phyloP scores from a whole-genome alignment of 2,329 filamentous ascomycete species.

The Hirsutella minnesotensis region DNA sequence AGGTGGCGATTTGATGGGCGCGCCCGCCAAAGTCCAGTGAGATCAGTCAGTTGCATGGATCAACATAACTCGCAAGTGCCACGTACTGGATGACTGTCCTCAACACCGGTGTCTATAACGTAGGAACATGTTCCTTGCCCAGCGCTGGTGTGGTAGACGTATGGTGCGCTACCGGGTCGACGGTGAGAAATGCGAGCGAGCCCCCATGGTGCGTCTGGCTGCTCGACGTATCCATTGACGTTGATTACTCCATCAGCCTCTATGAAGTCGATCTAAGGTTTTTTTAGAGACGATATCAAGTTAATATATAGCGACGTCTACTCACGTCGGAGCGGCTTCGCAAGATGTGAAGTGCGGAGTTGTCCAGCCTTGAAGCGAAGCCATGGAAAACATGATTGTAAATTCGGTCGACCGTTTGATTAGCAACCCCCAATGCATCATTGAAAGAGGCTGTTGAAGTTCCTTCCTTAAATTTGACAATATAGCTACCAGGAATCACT shows the following conservation, averaged over 20 bases:
- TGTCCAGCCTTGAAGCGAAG: not conserved
- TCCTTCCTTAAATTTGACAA: not conserved
- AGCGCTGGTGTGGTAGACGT: not conserved
- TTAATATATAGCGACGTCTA: not conserved
- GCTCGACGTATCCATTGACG: not conserved
- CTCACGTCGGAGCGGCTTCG: not conserved
- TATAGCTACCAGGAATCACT: not conserved
- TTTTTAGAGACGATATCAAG: not conserved
- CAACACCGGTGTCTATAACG: too few species aligned
- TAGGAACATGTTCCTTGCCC: conserved; percentile 21
- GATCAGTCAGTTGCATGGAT: not conserved
- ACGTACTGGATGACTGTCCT: conserved; percentile 14
- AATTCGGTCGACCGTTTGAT: not conserved
- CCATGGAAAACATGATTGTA: not conserved
- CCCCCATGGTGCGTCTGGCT: not conserved
- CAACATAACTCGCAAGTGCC: too few species aligned
- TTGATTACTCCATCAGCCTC: not conserved
- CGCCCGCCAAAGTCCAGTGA: conserved; percentile 26
- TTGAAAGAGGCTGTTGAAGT: not conserved
- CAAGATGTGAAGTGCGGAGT: not conserved
- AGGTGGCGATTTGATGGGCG: conserved; percentile 22
- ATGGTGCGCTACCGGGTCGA: not conserved
- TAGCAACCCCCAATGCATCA: not conserved
- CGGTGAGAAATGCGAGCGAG: not conserved
- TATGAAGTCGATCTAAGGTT: not conserved